phyloP scores from a whole-genome alignment of 1,284 basidiomycete species.

The Pisolithus thermaeus region DNA sequence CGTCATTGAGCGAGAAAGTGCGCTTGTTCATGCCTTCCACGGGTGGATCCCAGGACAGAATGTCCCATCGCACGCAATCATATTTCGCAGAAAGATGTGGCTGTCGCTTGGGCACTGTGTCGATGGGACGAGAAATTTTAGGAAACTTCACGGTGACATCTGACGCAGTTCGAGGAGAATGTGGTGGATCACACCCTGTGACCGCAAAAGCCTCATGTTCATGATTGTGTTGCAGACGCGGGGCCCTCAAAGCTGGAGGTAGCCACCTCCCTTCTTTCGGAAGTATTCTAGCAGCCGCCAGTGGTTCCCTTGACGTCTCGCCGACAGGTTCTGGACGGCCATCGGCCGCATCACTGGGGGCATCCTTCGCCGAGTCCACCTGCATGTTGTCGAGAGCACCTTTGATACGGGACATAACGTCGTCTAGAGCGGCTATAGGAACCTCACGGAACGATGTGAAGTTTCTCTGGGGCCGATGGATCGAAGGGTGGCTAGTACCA shows the following conservation, averaged over 20 bases:
- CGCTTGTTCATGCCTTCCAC: constrained; percentile 57
- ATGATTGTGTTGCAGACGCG: constrained; percentile 26
- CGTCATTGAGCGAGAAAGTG: constrained; percentile 64
- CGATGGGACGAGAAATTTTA: constrained; percentile 33
- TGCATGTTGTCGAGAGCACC: constrained; percentile 77
- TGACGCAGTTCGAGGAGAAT: constrained; percentile 39
- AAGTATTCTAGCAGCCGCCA: constrained; percentile 14
- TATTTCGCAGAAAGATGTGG: constrained; percentile 35
- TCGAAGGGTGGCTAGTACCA: not conserved
- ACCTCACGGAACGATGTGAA: constrained; percentile 53
- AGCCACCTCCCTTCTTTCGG: constrained; percentile 39
- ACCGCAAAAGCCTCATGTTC: constrained; percentile 45
- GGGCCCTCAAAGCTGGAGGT: constrained; percentile 49
- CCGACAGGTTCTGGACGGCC: constrained; percentile 11
- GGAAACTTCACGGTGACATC: constrained; percentile 57
- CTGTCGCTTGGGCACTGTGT: constrained; percentile 44
- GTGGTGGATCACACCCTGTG: constrained; percentile 47
- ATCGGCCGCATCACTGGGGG: constrained; percentile 17
- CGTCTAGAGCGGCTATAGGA: constrained; percentile 72
- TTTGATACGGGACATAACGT: constrained; percentile 84
- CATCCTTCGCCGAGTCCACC: constrained; percentile 24
- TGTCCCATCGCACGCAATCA: constrained; percentile 52
- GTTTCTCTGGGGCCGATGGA: constrained; percentile 26
- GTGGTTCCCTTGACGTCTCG: constrained; percentile 8
- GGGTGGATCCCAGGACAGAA: constrained; percentile 73